Evolutionary conservation across 129 eudicot genomes (phyloP).

Genomic region (Artemisia argyi): DNA sequence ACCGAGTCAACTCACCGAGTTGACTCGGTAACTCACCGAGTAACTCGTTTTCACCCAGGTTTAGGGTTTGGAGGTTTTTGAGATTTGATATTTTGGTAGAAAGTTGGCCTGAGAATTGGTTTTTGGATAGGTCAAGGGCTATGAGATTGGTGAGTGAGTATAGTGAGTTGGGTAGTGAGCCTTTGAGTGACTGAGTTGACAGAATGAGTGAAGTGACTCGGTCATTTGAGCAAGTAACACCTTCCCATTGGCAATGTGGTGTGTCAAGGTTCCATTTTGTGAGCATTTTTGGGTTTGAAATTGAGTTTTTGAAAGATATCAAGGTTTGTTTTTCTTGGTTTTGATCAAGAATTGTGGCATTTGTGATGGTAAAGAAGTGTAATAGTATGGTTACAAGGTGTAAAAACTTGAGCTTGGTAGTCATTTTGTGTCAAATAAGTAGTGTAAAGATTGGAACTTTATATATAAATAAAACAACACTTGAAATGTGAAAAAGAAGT

Average conservation of each 20-base stretch:
- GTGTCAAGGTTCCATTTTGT: conserved; percentile 43
- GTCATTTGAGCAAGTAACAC: conserved; percentile 48
- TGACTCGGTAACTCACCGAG: conserved; percentile 59
- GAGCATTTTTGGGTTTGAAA: conserved; percentile 47
- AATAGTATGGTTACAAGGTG: conserved; percentile 23
- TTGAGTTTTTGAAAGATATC: conserved; percentile 55
- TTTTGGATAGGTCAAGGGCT: conserved; percentile 58
- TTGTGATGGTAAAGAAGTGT: conserved; percentile 8
- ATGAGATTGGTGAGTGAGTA: conserved; percentile 46
- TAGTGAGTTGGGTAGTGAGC: conserved; percentile 41
- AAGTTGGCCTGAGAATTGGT: conserved; percentile 43
- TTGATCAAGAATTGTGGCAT: conserved; percentile 24
- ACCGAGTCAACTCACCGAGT: conserved; percentile 52
- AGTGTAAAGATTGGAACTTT: neutral
- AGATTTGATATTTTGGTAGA: conserved; percentile 42
- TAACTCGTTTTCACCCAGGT: conserved; percentile 48
- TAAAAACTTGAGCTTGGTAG: conserved; percentile 32
- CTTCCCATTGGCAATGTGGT: conserved; percentile 71
- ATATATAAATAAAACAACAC: neutral
- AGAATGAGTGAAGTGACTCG: conserved; percentile 60
- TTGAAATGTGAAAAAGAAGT: conserved; percentile 10
- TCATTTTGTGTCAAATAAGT: conserved; percentile 26
- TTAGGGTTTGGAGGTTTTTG: conserved; percentile 27
- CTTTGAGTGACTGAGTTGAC: conserved; percentile 47
- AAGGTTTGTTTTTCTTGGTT: conserved; percentile 33